Base-by-base conservation (phyloP, 1,284 basidiomycete genomes). In the Leccinum fuscescens region DNA sequence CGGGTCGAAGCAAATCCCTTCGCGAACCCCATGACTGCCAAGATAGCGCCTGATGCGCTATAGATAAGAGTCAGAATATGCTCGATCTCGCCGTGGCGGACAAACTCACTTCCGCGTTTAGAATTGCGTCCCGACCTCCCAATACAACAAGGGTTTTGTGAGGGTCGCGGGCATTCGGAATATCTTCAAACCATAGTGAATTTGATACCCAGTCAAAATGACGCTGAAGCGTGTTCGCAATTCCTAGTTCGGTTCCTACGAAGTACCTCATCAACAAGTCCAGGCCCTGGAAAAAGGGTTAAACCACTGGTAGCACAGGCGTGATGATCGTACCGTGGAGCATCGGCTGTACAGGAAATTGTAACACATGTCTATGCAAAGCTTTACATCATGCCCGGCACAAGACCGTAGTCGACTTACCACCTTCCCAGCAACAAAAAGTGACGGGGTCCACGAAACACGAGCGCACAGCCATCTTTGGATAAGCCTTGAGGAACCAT, bases 341-440 rank as follows among this genome's bases (percentile, higher is more conserved):
- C 77, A 88, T 64, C 78, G 80, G 9, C 86, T 81, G 74, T 95
- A 94, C 54, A 93, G 78, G 73, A 95, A 96, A 70, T 93, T 93
- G 76, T 90, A 91, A 74, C 93, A 94, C 15, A 95, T 86, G 73
- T 94, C 92, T 88, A 68, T 15, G 44, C 44, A 58, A 60, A 64
- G 9, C 53, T 15, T 24, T n/a, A 17, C 49, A 46, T 46, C 17
- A 46, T 20, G 50, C 33, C 37, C 44, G 20, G 42, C 15, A 17
- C 6, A 20, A 46, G 17, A 27, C 14, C 35, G 20, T n/a, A 46
- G 37, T 49, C 29, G 8, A 74, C 81, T 62, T 67, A 89, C 88
- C 87, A 58, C 92, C 92, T 80, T 94, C 92, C 93, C 93, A 95
- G 6, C 90, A 86, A 73, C 91, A 93, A 75, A 96, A 95, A 1